phyloP scores from a whole-genome alignment of 1,139 yeast species.

The Saccharomyces hybrid region DNA sequence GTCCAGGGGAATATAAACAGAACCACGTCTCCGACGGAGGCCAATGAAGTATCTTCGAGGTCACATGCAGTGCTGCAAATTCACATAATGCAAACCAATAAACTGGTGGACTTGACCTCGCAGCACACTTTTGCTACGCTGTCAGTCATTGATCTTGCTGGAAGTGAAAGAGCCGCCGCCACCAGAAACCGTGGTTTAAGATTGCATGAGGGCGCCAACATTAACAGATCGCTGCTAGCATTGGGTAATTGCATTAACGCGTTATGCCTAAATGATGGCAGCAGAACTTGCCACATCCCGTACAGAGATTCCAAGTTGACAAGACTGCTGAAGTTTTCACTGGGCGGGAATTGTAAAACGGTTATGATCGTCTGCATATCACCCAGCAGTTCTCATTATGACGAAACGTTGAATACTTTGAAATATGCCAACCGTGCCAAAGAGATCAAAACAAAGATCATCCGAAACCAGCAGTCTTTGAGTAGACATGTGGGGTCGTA shows the following conservation, averaged over 20 bases:
- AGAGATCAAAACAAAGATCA: constrained; percentile 75
- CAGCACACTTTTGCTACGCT: constrained; percentile 71
- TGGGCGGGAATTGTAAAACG: constrained; percentile 94
- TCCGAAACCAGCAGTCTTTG: constrained; percentile 66
- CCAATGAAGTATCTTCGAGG: constrained; percentile 82
- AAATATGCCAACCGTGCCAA: constrained; percentile 90
- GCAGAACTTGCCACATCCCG: constrained; percentile 59
- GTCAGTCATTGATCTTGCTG: constrained; percentile 86
- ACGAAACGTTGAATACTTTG: constrained; percentile 82
- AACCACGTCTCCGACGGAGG: constrained; percentile 82
- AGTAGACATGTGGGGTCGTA: constrained; percentile 86
- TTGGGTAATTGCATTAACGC: constrained; percentile 94
- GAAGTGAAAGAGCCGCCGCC: constrained; percentile 89
- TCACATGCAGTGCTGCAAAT: constrained; percentile 91
- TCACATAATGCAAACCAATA: constrained; percentile 52
- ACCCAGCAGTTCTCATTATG: constrained; percentile 80
- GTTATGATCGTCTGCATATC: constrained; percentile 93
- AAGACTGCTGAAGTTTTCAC: constrained; percentile 71
- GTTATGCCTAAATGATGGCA: constrained; percentile 41
- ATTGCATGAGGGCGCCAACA: constrained; percentile 85
- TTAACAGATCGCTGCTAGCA: constrained; percentile 79
- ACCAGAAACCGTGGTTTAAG: constrained; percentile 77
- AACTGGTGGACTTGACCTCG: constrained; percentile 55
- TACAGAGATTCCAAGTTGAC: constrained; percentile 87
- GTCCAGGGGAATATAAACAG: constrained; percentile 65